Evolutionary conservation across 345 rosid species (phyloP).

Genomic region (Hevea brasiliensis): DNA sequence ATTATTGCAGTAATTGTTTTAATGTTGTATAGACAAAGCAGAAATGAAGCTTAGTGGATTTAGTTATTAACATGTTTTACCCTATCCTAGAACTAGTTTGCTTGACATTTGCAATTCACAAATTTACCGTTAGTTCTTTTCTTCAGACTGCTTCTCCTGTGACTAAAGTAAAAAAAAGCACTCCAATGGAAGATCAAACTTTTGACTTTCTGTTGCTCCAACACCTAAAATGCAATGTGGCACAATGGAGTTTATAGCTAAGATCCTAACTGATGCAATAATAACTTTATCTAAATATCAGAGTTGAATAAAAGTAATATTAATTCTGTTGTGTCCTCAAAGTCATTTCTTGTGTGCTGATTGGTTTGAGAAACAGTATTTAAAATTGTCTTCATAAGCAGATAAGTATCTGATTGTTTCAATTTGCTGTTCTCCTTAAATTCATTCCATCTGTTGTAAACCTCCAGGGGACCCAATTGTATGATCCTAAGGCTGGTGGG

Average conservation of each 20-base stretch:
- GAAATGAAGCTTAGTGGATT: slow-evolving; percentile 1
- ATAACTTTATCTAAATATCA: no score
- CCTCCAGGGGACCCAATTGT: slow-evolving; percentile 87
- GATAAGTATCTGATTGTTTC: neutral
- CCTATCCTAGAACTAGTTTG: neutral
- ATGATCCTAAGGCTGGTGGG: slow-evolving; percentile 98
- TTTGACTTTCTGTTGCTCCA: no score
- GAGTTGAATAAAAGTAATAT: no score
- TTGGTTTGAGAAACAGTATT: neutral
- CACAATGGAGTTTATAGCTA: no score
- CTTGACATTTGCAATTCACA: neutral
- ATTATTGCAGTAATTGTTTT: slow-evolving; percentile 2
- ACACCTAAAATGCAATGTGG: no score
- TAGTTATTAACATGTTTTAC: neutral
- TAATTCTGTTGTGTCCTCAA: neutral
- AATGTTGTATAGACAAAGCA: neutral
- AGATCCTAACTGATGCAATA: neutral
- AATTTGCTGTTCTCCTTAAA: slow-evolving; percentile 1
- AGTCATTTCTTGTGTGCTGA: neutral
- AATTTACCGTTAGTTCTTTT: neutral
- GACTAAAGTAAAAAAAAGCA: neutral
- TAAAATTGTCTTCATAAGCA: neutral
- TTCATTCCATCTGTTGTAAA: slow-evolving; percentile 25
- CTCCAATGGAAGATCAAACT: neutral
- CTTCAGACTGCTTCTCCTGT: neutral